A percentile compares a stretch with the other conserved stretches of the same genome.
These are phyloP conservation scores for Boletus sp. DNA, from an alignment of 1,284 basidiomycete genomes.

Conservation along the genomic window DNA sequence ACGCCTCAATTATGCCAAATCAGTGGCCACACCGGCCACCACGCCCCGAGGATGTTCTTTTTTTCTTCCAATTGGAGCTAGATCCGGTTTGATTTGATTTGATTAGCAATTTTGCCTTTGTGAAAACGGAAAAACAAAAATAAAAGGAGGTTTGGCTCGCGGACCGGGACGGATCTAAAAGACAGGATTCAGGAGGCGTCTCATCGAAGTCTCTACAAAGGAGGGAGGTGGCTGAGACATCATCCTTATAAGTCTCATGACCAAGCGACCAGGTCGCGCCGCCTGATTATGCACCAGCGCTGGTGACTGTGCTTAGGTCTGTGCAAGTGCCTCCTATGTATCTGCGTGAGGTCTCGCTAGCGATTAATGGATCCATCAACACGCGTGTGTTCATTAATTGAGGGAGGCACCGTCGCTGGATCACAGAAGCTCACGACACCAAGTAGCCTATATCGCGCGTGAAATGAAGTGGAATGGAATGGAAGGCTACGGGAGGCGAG, in stretches of 20 bases:
- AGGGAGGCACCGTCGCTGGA: slow-evolving; percentile 13
- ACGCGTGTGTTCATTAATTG: slow-evolving; percentile 11
- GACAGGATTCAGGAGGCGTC: not conserved
- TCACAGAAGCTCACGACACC: slow-evolving; percentile 9
- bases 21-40: too few species aligned
- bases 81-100: slow-evolving; percentile 4
- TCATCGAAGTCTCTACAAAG: not conserved
- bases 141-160: not conserved
- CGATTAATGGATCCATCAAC: slow-evolving; percentile 16
- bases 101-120: slow-evolving; percentile 1
- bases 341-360: slow-evolving; percentile 4
- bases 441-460: not conserved
- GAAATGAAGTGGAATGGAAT: slow-evolving; percentile 16
- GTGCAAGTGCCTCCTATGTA: slow-evolving; percentile 1
- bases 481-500: slow-evolving; percentile 7
- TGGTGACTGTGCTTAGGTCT: not conserved
- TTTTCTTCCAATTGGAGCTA: slow-evolving; percentile 3
- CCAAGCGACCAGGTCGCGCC: not conserved
- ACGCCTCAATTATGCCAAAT: not conserved
- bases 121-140: too few species aligned
- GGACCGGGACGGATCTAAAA: slow-evolving; percentile 17
- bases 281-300: not conserved
- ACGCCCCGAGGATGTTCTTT: not conserved
- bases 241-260: too few species aligned
- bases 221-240: not conserved